A percentile compares a stretch with the other conserved stretches of the same genome.
Conservation (phyloP, 176 grass and related monocot genomes). For the Eragrostis curvula region DNA sequence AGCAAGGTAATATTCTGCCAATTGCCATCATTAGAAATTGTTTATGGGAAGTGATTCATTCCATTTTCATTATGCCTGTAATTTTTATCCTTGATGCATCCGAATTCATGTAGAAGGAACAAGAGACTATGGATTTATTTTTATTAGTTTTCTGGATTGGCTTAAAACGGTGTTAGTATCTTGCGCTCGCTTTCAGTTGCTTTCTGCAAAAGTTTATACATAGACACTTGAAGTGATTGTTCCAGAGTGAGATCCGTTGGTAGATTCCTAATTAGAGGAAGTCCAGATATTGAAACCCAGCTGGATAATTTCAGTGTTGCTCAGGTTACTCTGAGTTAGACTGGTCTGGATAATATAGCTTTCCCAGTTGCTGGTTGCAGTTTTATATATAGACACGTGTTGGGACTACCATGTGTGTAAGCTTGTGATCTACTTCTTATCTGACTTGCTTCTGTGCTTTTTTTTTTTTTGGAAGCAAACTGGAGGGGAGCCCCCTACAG, state of each 20-base stretch:
- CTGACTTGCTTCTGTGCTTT: slow-evolving; percentile 32
- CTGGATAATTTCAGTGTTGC: neutral
- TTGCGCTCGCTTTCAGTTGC: slow-evolving; percentile 33
- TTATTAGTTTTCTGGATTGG: slow-evolving; percentile 4
- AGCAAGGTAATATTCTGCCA: slow-evolving; percentile 78
- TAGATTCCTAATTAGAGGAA: neutral
- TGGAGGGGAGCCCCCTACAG: too few relatives aligned
- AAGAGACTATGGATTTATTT: slow-evolving; percentile 2
- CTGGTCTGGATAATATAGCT: too few relatives aligned
- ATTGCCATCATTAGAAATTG: too few relatives aligned
- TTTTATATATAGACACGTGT: slow-evolving; percentile 22
- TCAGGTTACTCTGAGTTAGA: neutral
- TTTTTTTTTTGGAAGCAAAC: slow-evolving; percentile 20
- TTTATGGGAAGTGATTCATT: too few relatives aligned
- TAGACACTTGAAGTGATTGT: slow-evolving; percentile 1
- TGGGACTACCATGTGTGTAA: slow-evolving; percentile 8
- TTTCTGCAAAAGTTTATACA: slow-evolving; percentile 30
- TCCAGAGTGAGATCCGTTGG: neutral
- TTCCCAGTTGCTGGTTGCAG: neutral
- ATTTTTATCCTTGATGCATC: slow-evolving; percentile 12
- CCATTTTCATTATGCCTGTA: slow-evolving; percentile 17
- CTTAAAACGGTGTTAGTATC: slow-evolving; percentile 20
- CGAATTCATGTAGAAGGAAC: slow-evolving; percentile 4
- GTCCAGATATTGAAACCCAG: neutral
- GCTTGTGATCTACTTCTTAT: neutral